Percentiles rank a stretch among this genome's conserved stretches.
Evolutionary conservation across 345 rosid species (phyloP).

Genomic region (Lepidium africanum): DNA sequence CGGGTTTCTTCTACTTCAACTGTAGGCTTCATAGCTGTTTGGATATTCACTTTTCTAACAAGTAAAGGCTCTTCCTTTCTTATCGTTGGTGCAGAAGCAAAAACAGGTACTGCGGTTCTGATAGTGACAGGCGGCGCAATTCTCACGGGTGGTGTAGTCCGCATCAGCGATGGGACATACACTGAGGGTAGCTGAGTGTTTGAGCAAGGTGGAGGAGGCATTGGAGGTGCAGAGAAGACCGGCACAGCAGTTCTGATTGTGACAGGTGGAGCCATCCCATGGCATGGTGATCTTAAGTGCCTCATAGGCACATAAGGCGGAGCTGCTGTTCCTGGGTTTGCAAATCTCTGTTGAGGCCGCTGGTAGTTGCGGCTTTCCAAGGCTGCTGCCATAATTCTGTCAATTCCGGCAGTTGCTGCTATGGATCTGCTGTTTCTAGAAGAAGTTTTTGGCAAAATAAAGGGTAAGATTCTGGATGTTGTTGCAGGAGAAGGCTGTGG

Average conservation of each 20-base stretch:
- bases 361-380: conserved; percentile 39
- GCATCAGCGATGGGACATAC: conserved; percentile 34
- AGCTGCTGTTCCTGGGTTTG: conserved; percentile 69
- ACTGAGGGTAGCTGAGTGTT: conserved; percentile 36
- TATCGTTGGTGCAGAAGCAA: conserved; percentile 45
- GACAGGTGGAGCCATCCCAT: conserved; percentile 78
- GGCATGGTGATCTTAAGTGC: conserved; percentile 51
- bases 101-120: conserved; percentile 66
- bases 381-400: conserved; percentile 13
- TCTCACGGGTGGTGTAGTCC: conserved; percentile 30
- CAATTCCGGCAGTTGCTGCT: conserved; percentile 9
- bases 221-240: conserved; percentile 79
- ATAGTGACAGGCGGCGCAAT: conserved; percentile 69
- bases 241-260: conserved; percentile 72
- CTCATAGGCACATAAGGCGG: conserved; percentile 75
- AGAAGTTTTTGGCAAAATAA: conserved; percentile 61
- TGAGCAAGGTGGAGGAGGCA: conserved; percentile 42
- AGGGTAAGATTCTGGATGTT: conserved; percentile 83
- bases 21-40: conserved; percentile 10
- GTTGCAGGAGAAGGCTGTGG: conserved; percentile 64
- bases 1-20: conserved; percentile 5
- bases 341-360: conserved; percentile 45
- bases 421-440: conserved; percentile 50
- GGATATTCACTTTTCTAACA: conserved; percentile 35
- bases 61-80: conserved; percentile 26